phyloP scores from a whole-genome alignment of 768 basidiomycete species.

The Suillus alpinus region DNA sequence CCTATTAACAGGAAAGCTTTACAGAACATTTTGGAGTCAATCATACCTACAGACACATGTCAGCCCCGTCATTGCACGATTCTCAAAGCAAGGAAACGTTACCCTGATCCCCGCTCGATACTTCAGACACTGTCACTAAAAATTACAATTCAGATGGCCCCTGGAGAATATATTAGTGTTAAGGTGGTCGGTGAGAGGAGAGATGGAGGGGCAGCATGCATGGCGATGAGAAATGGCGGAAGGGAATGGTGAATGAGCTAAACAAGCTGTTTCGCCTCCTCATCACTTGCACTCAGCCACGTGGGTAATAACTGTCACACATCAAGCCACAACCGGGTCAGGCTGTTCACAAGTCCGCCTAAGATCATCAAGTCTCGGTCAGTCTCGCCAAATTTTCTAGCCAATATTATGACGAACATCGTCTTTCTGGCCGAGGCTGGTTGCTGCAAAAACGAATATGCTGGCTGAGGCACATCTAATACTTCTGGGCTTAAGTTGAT shows the following conservation, averaged over 20 bases:
- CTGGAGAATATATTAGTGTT: neutral
- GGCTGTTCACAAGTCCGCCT: neutral
- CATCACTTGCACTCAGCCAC: conserved; percentile 28
- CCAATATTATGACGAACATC: neutral
- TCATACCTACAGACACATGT: conserved; percentile 3
- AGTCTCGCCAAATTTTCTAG: neutral
- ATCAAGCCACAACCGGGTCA: conserved; percentile 11
- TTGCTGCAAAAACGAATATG: neutral
- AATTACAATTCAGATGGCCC: neutral
- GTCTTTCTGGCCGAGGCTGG: neutral
- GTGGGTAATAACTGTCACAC: conserved; percentile 22
- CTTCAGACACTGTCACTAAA: neutral
- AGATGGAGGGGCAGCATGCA: conserved; percentile 15
- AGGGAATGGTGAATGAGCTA: conserved; percentile 29
- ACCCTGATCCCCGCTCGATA: conserved; percentile 21
- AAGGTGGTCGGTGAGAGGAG: conserved; percentile 4
- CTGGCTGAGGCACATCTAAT: neutral
- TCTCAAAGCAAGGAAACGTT: conserved; percentile 18
- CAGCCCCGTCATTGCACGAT: conserved; percentile 10
- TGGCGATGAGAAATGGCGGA: conserved; percentile 28
- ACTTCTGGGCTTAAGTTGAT: neutral
- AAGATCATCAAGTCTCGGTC: neutral
- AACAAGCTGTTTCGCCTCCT: conserved; percentile 31
- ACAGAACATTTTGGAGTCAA: neutral
- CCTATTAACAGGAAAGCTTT: conserved; percentile 1